These are phyloP conservation scores for Quercus phellos DNA, from an alignment of 331 rosid species.

Conservation along the genomic window DNA sequence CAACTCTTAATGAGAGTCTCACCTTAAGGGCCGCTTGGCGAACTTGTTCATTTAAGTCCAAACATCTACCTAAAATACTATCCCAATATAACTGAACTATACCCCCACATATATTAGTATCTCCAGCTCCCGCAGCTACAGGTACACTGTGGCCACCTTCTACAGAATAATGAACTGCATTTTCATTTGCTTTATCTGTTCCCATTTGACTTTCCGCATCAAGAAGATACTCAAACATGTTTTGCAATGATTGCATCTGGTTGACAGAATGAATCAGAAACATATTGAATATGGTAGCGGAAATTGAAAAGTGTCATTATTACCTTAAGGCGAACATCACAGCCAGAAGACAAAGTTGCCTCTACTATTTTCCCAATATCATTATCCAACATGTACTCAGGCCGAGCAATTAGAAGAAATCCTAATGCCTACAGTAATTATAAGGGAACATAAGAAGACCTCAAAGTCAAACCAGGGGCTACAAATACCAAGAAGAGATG, in stretches of 20 bases:
- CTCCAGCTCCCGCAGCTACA: slow-evolving; percentile 99
- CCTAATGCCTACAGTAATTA: slow-evolving; percentile 80
- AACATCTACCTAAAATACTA: slow-evolving; percentile 67
- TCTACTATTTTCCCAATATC: slow-evolving; percentile 79
- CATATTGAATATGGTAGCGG: slow-evolving; percentile 1
- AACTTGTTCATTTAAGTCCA: slow-evolving; percentile 73
- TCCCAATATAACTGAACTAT: slow-evolving; percentile 95
- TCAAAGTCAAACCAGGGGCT: slow-evolving; percentile 9
- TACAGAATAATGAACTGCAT: slow-evolving; percentile 35
- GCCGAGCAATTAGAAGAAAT: slow-evolving; percentile 85
- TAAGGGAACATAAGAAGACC: slow-evolving; percentile 27
- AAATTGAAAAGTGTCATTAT: slow-evolving; percentile 15
- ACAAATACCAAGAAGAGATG: not conserved
- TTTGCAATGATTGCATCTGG: slow-evolving; percentile 98
- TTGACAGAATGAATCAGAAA: slow-evolving; percentile 30
- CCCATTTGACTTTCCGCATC: slow-evolving; percentile 93
- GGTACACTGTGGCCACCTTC: slow-evolving; percentile 76
- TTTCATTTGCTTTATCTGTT: slow-evolving; percentile 44
- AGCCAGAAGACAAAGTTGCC: slow-evolving; percentile 56
- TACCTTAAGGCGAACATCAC: slow-evolving; percentile 87
- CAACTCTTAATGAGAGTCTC: slow-evolving; percentile 12
- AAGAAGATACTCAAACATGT: slow-evolving; percentile 81
- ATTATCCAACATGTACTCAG: slow-evolving; percentile 87
- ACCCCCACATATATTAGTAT: slow-evolving; percentile 98
- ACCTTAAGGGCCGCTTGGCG: slow-evolving; percentile 91